Base-by-base conservation (phyloP, 2,329 filamentous ascomycete genomes). In the Alternaria brassicicola region DNA sequence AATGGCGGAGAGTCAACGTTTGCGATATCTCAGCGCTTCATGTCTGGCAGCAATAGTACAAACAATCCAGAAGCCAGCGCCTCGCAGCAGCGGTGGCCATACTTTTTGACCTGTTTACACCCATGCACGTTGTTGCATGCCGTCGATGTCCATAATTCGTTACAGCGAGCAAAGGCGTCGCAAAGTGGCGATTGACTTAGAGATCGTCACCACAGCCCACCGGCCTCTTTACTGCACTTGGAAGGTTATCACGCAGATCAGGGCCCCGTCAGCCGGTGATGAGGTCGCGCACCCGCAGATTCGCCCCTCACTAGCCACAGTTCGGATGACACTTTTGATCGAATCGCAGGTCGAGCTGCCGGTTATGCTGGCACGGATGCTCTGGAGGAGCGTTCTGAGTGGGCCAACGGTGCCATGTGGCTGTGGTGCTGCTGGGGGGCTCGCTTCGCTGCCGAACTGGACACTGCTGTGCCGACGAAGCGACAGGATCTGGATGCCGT, bases 261-360 rank as follows among this genome's bases (percentile, higher is more conserved):
- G 70, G 71, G 66, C 68, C 66, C 30, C 55, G 30, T 51, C 30
- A 62, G 53, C 55, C 43, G 53, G 58, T 54, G 47, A 33, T 55
- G 49, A 54, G 25, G 54, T 41, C 48, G 30, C 33, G 56, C 17
- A 54, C 48, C 56, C 53, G 52, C 53, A 57, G 36, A 46, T 63
- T 63, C 61, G 63, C 66, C 67, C 60, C 68, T 69, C 69, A 68
- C 66, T 63, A 74, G 71, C 71, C 70, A 73, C 68, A 70, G 55
- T 38, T 60, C 21, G 46, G 46, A 68, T 67, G 55, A 50, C 56
- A 60, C 56, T 65, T 41, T 52, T 48, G 55, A 39, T 43, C 63
- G 58, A 66, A 66, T 66, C 51, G 59, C 61, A 66, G 64, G 52
- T 53, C 42, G 28, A 23, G 28, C 38, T 46, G 39, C 23, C 49